Conservation (phyloP, 495 filamentous ascomycete genomes). For the Aspergillus indologenus region DNA sequence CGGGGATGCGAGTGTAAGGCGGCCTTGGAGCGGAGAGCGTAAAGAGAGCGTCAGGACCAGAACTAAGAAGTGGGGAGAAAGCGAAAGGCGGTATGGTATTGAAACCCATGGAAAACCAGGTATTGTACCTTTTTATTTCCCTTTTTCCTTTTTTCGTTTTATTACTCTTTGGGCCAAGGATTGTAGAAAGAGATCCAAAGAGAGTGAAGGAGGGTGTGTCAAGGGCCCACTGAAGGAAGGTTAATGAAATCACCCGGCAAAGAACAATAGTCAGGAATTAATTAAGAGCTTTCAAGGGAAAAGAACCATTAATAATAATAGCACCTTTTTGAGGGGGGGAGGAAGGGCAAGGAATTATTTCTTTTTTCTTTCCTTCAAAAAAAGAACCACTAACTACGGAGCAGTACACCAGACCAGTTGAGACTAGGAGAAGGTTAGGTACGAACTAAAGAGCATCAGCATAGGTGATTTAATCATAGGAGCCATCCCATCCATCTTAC, state of each 20-base stretch:
- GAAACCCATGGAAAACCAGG: constrained; percentile 7
- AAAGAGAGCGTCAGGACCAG: constrained; percentile 11
- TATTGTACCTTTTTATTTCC: constrained; percentile 12
- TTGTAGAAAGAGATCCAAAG: background rate
- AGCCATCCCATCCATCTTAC: background rate
- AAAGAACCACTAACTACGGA: background rate
- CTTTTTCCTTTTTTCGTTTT: background rate
- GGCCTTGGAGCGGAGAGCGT: constrained; percentile 23
- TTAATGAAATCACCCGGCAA: constrained; percentile 6
- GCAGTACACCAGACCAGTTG: background rate
- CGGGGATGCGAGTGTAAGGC: constrained; percentile 24
- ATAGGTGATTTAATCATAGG: background rate
- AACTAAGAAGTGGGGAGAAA: constrained; percentile 18
- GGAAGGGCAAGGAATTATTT: background rate
- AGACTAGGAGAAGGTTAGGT: background rate
- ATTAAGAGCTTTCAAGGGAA: background rate
- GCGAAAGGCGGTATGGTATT: constrained; percentile 21
- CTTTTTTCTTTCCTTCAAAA: background rate
- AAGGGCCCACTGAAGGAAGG: background rate
- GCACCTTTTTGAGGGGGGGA: background rate
- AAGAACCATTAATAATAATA: constrained; percentile 12
- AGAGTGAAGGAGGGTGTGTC: constrained; percentile 1
- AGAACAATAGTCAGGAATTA: constrained; percentile 6
- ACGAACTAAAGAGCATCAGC: background rate
- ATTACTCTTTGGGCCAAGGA: background rate